Base-by-base conservation (phyloP, 148 eudicot genomes). In the Cornus kousa region DNA sequence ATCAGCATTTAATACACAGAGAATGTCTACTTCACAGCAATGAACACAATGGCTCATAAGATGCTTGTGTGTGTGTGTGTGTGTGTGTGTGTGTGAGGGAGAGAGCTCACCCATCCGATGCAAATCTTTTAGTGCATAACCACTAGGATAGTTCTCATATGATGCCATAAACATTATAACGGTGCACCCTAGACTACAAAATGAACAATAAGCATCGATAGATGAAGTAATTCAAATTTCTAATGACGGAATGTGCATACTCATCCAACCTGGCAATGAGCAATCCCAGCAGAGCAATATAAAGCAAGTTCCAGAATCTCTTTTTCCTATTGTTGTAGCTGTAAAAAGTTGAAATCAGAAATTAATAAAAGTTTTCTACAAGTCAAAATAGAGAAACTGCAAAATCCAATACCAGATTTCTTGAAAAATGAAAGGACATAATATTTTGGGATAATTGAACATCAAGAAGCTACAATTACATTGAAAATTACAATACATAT, bases 101-200 rank as follows among this genome's bases (percentile, higher is more conserved):
- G 82, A 79, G 75, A 71, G 75, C 88, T 83, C 67, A 95, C 98
- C 97, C 31, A 59, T 82, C 76, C 79, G 84, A 86, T 95, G 97
- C 78, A 95, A 85, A 80, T 82, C 83, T 80, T 83, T 89, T 66
- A 93, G 83, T 77, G 96, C 98, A 89, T 91, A 71, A 53, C 98
- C 98, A 81, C 96, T 90, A 20, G 98, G 98, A 83, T 95, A 93
- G 84, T 95, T 95, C 81, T 93, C 88, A 78, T 91, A 89, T 9
- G 98, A 91, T 81, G 98, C 98, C 96, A 89, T 82, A 83, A 91
- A 93, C 77, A 86, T 86, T 33, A 90, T 74, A 75, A 79, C 72
- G 7, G 97, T 91, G 83, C 89, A 91, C 75, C 92, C 98, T 89
- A 95, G 85, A 86, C 98, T 95, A 88, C 80, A 90, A 77, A 82